Evolutionary conservation across 176 grass and related monocot species (phyloP), one percentile per base, ranked within the genome.

Genomic region (Zoysia pacifica): DNA sequence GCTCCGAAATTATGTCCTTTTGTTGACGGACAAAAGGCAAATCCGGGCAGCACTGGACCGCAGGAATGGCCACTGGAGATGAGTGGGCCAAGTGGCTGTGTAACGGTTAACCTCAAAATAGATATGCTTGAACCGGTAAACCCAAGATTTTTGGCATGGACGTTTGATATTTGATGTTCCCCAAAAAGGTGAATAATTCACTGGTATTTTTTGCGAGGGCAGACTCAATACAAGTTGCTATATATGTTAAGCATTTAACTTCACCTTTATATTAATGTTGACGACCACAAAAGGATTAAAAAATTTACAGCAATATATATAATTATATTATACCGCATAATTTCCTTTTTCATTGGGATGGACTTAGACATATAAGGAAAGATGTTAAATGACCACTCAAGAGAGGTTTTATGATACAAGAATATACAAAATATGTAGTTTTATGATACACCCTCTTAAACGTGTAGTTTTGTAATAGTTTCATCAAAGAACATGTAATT

Each of bases 71-170:
- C 65, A 72, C 61, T 76, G 70, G 66, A 56, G 43, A 76, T 2
- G 72, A 76, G 65, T 60, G 56, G 65, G 72, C 77, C 65, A 77
- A 19, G 82, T 76, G 11, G 36, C 43, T 28, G n/a, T 67, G 60
- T 37, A 47, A 69, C 38, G 48, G 65, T 71, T 76, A 15, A 4
- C 65, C 85, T 70, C 39, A 38, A 87, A 83, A 83, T 83, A 88
- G 79, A 49, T 67, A 55, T 63, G 66, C 40, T 11, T 71, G 68
- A 48, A 47, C 61, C 0, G 14, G 78, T 49, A 49, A 48, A 40
- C 36, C 1, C 11, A 11, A 40, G 9, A 54, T 69, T 81, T 63
- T 70, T 59, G 4, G 20, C 2, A 3, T 9, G 72, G 73, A 78
- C 66, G 73, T 73, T 73, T 4, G 39, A 9, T 7, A 52, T 20